Base-by-base conservation (phyloP, 208 protist species). In the Phytomonas francai region DNA sequence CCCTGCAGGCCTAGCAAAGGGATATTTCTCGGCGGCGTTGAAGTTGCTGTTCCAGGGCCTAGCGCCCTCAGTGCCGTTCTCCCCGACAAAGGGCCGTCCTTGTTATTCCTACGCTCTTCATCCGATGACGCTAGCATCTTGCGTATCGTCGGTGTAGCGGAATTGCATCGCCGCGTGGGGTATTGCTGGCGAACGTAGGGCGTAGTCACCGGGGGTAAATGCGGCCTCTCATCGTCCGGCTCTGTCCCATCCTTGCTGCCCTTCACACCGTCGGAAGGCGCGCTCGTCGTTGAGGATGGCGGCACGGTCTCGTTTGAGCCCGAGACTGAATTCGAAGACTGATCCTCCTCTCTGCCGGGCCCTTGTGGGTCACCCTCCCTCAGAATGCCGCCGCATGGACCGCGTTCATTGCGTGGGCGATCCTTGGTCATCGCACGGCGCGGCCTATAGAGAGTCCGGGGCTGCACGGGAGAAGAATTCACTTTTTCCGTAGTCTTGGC, bases 231-330 rank as follows among this genome's bases (percentile, higher is more conserved):
- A 49, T 77, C 77, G 28, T 65, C 73, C 0, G 60, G 72, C 33
- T 78, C 77, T 12, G 72, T 25, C 0, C 65, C 68, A 19, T 66
- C 51, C 11, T 73, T 25, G 59, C 77, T 72, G 45, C 64, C 60
- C 0, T 7, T 32, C 25, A 71, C 19, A 19, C 45, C 45, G 2
- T 54, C 45, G 22, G 19, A 25, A 19, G 45, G 45, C 25, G 16
- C 22, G 45, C 6, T 54, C 19, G 45, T 54, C 19, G 45, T 25
- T 3, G 45, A 54, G 45, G 45, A 54, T 16, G 22, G 45, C 45
- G 45, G 19, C 22, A 19, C 45, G 5, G 45, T 25, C 19, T 25
- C 19, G 45, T 54, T 54, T 54, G 25, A 54, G 2, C 45, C 45
- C 45, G 22, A 54, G 3, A 25, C 45, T 19, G 19, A 25, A 4